These are phyloP conservation scores for Pythium aphanidermatum DNA, from an alignment of 352 stramenopile genomes.

Conservation along the genomic window DNA sequence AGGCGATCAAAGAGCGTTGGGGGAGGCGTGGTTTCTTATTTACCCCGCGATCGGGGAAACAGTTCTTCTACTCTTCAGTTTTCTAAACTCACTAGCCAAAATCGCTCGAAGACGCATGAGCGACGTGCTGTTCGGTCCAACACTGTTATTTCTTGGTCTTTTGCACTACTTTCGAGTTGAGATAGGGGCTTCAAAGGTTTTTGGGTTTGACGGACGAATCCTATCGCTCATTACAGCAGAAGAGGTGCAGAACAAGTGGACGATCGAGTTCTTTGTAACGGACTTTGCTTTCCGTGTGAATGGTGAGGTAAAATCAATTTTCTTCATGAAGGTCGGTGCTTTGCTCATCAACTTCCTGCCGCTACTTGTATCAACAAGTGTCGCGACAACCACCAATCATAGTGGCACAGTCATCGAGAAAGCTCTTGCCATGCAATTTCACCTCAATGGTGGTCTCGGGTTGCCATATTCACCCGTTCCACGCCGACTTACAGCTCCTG, in stretches of 20 bases:
- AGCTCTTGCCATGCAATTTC: too few species aligned
- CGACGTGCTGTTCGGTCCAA: slow-evolving; percentile 24
- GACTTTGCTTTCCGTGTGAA: slow-evolving; percentile 13
- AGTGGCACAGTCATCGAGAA: too few species aligned
- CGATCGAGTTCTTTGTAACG: slow-evolving; percentile 10
- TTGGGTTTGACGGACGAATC: slow-evolving; percentile 6
- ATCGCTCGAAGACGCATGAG: slow-evolving; percentile 13
- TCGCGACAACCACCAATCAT: too few species aligned
- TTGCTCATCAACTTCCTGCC: slow-evolving; percentile 14
- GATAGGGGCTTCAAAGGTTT: neutral
- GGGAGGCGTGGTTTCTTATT: slow-evolving; percentile 26
- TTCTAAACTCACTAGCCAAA: slow-evolving; percentile 17
- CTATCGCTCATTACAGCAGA: slow-evolving; percentile 6
- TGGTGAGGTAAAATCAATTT: slow-evolving; percentile 5
- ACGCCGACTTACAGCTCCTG: too few species aligned
- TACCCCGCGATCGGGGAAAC: slow-evolving; percentile 27
- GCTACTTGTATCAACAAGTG: too few species aligned
- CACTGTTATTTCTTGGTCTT: slow-evolving; percentile 12
- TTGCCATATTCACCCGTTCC: too few species aligned
- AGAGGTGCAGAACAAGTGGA: neutral
- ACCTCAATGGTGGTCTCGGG: too few species aligned
- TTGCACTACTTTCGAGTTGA: slow-evolving; percentile 11
- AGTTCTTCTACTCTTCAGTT: slow-evolving; percentile 21
- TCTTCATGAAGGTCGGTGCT: slow-evolving; percentile 7
- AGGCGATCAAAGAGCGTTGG: slow-evolving; percentile 13